Evolutionary conservation across 495 filamentous ascomycete genomes (phyloP), one percentile per base, ranked within the genome.

Genomic region (Penicillium coffeae): DNA sequence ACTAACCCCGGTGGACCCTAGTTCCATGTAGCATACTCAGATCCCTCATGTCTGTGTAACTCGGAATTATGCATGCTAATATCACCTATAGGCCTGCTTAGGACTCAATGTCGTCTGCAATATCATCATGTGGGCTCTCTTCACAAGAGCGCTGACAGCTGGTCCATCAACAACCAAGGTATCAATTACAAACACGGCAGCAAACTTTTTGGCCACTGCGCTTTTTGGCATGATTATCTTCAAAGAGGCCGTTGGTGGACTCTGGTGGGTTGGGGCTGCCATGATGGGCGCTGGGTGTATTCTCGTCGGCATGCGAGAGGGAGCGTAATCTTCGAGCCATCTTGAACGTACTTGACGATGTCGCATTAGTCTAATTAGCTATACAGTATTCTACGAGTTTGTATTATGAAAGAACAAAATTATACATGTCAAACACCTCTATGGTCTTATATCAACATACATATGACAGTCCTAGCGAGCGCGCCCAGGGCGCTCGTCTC

Each of bases 151-250:
- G 38, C 79, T 98, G 19, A 87, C 90, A 0, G 82, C 84, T 21
- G 87, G 85, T 1, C 74, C 85, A 30, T 94, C 89, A 1, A 95
- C 93, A 6, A 90, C 88, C 0, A 90, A 91, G 55, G 93, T 95
- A 36, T 87, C 84, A 27, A 87, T 98, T 63, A 85, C 96, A 51
- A 98, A 98, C 62, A 96, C 92, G 3, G 86, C 87, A 19, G 74
- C 88, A 10, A 98, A 98, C 72, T 98, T 98, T 72, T 71, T 96
- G 56, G 60, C 93, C 44, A 96, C 92, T 1, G 93, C 93, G 8
- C 40, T 97, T n/a, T 67, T 95, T 19, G 90, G 93, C 0, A 79
- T 80, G 59, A 45, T 82, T 39, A 77, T 94, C 4, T 94, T 94
- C 63, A 59, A 73, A 15, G 89, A 94, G 69, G 59, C 66, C 5